Evolutionary conservation across 2,329 filamentous ascomycete species (phyloP), one percentile per base, ranked within the genome.

Genomic region (Trichoderma sp.): DNA sequence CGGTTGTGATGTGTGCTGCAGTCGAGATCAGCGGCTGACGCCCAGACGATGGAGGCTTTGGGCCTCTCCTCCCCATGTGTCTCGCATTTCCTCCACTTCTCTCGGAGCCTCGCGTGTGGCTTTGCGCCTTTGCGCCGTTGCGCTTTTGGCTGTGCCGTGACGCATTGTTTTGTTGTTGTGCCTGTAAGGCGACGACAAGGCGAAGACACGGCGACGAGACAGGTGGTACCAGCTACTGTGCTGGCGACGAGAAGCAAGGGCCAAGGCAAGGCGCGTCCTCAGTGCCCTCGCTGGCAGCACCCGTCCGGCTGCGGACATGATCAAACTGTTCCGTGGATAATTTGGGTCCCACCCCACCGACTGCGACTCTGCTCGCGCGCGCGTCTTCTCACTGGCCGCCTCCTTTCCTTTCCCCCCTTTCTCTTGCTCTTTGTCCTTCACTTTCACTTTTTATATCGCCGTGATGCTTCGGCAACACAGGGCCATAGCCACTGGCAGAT

Each of bases 261-360:
- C 21, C 60, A 43, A 43, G 53, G 56, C 63, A 69, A 47, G 66
- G 56, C 34, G 39, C 61, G 34, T 47, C 24, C 39, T 26, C 36
- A 15, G 9, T 51, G 61, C 36, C 61, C 61, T 43, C 36, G 28
- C 65, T 68, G 65, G 65, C 53, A 43, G 34, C 66, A 69, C 60
- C 66, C 56, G 66, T 69, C 66, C 66, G 66, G 66, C 66, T 69
- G 66, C 36, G 56, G 66, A 47, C 66, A 69, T 34, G 56, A 53
- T 60, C 28, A 51, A 47, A 43, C 39, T 43, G 62, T 43, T 47
- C 62, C 66, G 43, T 69, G 66, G 56, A 69, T 51, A 69, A 67
- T 69, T 34, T 47, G 56, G 56, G 56, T 36, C 36, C 66, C 56
- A 69, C 66, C 56, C 66, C 66, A 69, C 66, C 66, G 66, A 69